Conservation (phyloP, 2,329 filamentous ascomycete genomes). For the Fusarium mexicanum region DNA sequence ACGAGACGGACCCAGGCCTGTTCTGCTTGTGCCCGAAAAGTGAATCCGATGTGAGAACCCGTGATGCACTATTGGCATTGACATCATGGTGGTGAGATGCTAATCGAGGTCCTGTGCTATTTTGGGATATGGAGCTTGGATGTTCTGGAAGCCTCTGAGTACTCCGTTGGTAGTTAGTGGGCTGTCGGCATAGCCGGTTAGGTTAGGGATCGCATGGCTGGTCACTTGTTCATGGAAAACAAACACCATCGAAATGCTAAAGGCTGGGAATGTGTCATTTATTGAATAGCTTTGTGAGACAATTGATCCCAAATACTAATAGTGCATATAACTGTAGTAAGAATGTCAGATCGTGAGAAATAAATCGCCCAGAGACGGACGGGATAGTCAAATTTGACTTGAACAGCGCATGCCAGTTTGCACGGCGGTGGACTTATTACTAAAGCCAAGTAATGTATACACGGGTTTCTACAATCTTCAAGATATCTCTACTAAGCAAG, state of each 20-base stretch:
- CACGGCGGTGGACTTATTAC: background rate
- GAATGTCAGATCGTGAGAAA: background rate
- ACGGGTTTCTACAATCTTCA: background rate
- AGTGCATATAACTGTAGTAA: background rate
- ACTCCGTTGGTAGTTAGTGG: background rate
- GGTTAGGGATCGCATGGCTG: constrained; percentile 14
- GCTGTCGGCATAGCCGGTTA: constrained; percentile 9
- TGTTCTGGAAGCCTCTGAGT: constrained; percentile 5
- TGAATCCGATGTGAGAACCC: background rate
- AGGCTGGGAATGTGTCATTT: background rate
- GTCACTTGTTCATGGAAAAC: background rate
- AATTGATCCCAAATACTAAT: background rate
- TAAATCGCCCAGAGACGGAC: background rate
- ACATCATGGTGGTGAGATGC: constrained; percentile 38
- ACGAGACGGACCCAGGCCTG: background rate
- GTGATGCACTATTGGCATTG: constrained; percentile 27
- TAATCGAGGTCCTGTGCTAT: constrained; percentile 16
- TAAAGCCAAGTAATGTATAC: background rate
- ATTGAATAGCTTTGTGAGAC: background rate
- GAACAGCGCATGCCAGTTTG: background rate
- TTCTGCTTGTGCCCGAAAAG: background rate
- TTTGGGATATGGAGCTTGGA: constrained; percentile 20
- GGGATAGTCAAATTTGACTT: background rate
- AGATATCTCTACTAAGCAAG: background rate
- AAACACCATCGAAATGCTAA: background rate